Conservation (phyloP, 1,284 basidiomycete species). For the Tilletiaria anomala region DNA sequence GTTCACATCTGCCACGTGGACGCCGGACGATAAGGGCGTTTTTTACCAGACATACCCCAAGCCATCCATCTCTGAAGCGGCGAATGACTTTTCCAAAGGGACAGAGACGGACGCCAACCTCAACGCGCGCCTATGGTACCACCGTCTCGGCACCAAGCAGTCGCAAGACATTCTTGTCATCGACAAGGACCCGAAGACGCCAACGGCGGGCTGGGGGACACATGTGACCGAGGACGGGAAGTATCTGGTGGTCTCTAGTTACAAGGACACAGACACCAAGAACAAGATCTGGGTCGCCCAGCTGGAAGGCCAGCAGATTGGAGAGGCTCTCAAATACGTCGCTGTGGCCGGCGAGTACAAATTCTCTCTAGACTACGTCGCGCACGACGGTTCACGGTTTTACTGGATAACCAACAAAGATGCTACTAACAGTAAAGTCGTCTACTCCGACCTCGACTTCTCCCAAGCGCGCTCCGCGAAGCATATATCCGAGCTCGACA, state of each 20-base stretch:
- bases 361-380: conserved; percentile 5
- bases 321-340: conserved; percentile 21
- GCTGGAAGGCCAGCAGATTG: conserved; percentile 12
- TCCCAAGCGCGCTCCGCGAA: conserved; percentile 9
- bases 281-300: conserved; percentile 19
- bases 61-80: conserved; percentile 1
- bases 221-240: conserved; percentile 28
- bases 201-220: conserved; percentile 24
- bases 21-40: conserved; percentile 32
- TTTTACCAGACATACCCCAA: conserved; percentile 35
- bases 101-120: conserved; percentile 35
- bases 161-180: conserved; percentile 28
- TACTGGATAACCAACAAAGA: conserved; percentile 32
- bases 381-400: conserved; percentile 11
- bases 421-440: conserved; percentile 30
- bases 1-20: conserved; percentile 25
- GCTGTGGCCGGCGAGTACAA: conserved; percentile 25
- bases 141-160: conserved; percentile 28
- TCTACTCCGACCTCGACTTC: conserved; percentile 16
- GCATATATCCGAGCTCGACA: conserved; percentile 20
- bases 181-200: conserved; percentile 19
- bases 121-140: conserved; percentile 34
- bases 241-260: conserved; percentile 23
- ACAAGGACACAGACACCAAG: conserved; percentile 33
- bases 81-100: conserved; percentile 22